Percentiles rank a stretch among this genome's conserved stretches.
Conservation (phyloP, 2,329 filamentous ascomycete species). For the Monilinia aucupariae region DNA sequence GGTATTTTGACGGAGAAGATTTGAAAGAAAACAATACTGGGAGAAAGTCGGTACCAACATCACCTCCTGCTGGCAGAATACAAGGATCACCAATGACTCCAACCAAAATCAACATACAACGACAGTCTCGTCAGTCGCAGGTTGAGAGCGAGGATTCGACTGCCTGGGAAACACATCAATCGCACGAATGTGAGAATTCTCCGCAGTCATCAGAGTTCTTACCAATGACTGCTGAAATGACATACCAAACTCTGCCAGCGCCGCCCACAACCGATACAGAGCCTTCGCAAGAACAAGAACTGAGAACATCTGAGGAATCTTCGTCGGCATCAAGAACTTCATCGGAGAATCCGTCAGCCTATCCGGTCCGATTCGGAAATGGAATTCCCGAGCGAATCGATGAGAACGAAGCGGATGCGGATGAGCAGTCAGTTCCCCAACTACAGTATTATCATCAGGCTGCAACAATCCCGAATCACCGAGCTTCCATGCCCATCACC, state of each 20-base stretch:
- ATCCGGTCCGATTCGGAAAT: constrained; percentile 7
- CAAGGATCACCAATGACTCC: constrained; percentile 51
- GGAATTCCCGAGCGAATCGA: constrained; percentile 23
- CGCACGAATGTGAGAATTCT: constrained; percentile 19
- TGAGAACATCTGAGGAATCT: neutral
- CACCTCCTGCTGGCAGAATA: constrained; percentile 36
- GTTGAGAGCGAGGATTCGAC: constrained; percentile 39
- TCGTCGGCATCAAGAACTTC: constrained; percentile 15
- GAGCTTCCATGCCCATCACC: constrained; percentile 19
- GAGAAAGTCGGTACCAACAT: constrained; percentile 26
- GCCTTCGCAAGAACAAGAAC: constrained; percentile 33
- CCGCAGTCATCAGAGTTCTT: constrained; percentile 21
- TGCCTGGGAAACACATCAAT: constrained; percentile 4
- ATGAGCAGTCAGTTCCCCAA: constrained; percentile 42
- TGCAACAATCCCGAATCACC: constrained; percentile 39
- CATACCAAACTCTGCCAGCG: constrained; percentile 26
- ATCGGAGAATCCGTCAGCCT: constrained; percentile 23
- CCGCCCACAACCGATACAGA: constrained; percentile 25
- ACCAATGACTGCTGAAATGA: constrained; percentile 28
- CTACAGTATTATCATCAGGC: constrained; percentile 56
- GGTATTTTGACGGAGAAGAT: constrained; percentile 21
- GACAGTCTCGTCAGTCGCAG: constrained; percentile 46
- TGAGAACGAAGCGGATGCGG: constrained; percentile 24
- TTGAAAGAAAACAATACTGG: constrained; percentile 26
- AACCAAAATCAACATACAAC: constrained; percentile 49